Evolutionary conservation across 352 stramenopile species (phyloP).

Genomic region (Phytophthora litchii): DNA sequence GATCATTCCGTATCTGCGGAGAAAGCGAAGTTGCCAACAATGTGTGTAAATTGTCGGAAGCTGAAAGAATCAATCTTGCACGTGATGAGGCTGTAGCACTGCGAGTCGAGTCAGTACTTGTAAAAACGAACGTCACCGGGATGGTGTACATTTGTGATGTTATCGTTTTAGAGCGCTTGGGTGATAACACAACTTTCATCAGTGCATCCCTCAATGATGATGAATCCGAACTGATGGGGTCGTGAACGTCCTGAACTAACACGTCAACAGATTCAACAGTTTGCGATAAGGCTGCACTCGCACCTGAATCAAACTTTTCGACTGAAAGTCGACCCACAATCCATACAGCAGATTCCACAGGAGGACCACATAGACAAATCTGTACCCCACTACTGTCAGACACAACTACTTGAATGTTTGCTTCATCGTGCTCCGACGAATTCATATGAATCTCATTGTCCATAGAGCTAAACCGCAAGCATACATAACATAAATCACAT

Average conservation of each 20-base stretch:
- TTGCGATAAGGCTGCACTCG: not conserved
- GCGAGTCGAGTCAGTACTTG: constrained; percentile 50
- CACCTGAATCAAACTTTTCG: not conserved
- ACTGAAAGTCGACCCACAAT: constrained; percentile 35
- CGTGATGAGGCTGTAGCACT: constrained; percentile 38
- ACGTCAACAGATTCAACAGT: constrained; percentile 21
- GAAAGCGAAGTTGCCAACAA: constrained; percentile 20
- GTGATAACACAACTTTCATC: not conserved
- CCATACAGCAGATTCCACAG: constrained; percentile 36
- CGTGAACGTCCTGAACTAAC: constrained; percentile 6
- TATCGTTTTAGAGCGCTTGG: not conserved
- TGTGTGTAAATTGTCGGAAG: constrained; percentile 22
- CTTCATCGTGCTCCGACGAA: constrained; percentile 1
- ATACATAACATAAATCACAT: constrained; percentile 23
- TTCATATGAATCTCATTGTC: not conserved
- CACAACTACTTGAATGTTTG: constrained; percentile 43
- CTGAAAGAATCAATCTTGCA: constrained; percentile 48
- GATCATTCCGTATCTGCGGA: constrained; percentile 13
- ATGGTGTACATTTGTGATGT: constrained; percentile 13
- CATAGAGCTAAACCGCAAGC: constrained; percentile 13
- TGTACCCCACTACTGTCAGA: constrained; percentile 35
- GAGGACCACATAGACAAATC: constrained; percentile 43
- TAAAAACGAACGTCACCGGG: constrained; percentile 45
- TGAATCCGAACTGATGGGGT: not conserved
- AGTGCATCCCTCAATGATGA: constrained; percentile 6